These are phyloP conservation scores for Brassica cretica DNA, from an alignment of 345 rosid species.

Conservation along the genomic window DNA sequence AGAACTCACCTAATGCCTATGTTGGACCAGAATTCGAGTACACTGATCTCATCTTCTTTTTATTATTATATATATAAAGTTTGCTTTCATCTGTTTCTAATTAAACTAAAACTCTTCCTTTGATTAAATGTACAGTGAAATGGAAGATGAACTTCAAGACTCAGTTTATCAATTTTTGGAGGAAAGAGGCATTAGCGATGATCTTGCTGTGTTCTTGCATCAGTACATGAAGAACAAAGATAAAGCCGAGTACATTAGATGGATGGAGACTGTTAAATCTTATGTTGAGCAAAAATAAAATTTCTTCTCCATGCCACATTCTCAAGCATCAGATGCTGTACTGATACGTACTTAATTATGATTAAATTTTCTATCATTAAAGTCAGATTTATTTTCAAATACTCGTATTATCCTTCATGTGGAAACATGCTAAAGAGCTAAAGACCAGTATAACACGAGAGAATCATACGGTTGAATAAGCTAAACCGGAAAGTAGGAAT, in stretches of 20 bases:
- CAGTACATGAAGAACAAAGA: constrained; percentile 72
- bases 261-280: constrained; percentile 76
- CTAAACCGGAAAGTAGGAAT: constrained; percentile 16
- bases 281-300: constrained; percentile 56
- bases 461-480: constrained; percentile 17
- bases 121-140: constrained; percentile 52
- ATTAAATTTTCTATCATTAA: background rate
- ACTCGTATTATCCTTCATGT: background rate
- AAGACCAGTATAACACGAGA: background rate
- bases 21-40: constrained; percentile 81
- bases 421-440: constrained; percentile 3
- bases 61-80: background rate
- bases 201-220: constrained; percentile 80
- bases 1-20: constrained; percentile 45
- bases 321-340: background rate
- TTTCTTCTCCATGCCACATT: background rate
- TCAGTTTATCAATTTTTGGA: constrained; percentile 68
- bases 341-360: background rate
- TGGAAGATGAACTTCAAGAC: constrained; percentile 79
- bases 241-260: constrained; percentile 65
- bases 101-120: constrained; percentile 1
- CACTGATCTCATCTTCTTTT: background rate
- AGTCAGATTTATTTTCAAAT: background rate
- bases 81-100: background rate
- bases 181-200: constrained; percentile 67